Evolutionary conservation across 305 asterid species (phyloP).

Genomic region (Fraxinus greggii): DNA sequence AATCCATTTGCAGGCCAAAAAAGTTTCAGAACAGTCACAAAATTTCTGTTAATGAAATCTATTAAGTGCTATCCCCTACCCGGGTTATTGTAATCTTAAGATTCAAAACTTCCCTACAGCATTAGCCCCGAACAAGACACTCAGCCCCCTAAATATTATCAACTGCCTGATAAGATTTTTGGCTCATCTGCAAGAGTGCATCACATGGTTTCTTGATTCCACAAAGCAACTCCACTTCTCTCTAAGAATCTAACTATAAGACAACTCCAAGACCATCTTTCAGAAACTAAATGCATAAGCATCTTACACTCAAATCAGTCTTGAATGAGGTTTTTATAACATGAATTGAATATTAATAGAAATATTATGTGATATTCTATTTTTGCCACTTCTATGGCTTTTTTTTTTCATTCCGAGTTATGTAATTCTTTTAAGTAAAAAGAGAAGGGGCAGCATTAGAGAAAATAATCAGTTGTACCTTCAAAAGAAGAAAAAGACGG

Average conservation of each 20-base stretch:
- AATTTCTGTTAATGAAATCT: not conserved
- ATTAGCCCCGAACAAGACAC: not conserved
- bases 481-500: constrained; percentile 96
- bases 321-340: not conserved
- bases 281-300: constrained; percentile 12
- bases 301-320: constrained; percentile 9
- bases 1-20: not conserved
- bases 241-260: not conserved
- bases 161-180: not conserved
- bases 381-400: not conserved
- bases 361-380: constrained; percentile 6
- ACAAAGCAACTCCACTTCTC: not conserved
- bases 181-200: not conserved
- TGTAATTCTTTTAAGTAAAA: not conserved
- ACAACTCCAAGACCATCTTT: constrained; percentile 6
- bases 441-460: constrained; percentile 4
- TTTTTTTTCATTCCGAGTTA: not conserved
- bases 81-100: not conserved
- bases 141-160: not conserved
- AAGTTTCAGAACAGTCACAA: not conserved
- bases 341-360: constrained; percentile 4
- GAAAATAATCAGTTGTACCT: constrained; percentile 45
- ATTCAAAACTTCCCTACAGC: not conserved
- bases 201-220: not conserved
- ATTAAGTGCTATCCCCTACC: not conserved